Percentiles rank a stretch among this genome's conserved stretches.
phyloP scores from a whole-genome alignment of 2,329 filamentous ascomycete species.

The Aspergillus eucalypticola region DNA sequence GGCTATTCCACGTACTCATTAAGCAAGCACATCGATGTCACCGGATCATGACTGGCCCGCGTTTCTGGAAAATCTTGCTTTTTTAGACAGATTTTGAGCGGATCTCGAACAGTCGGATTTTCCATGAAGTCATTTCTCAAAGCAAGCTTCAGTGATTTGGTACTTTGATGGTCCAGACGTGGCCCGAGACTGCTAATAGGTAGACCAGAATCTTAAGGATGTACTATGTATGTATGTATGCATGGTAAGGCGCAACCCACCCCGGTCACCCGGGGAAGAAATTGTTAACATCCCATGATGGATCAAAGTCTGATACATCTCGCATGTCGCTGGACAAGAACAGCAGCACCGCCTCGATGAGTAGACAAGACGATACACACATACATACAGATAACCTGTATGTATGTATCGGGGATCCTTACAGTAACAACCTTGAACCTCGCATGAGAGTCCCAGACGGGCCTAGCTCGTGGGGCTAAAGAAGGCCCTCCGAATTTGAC shows the following conservation, averaged over 20 bases:
- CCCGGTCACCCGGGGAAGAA: neutral
- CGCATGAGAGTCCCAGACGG: slow-evolving; percentile 6
- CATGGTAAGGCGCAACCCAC: neutral
- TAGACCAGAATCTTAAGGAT: neutral
- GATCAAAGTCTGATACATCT: neutral
- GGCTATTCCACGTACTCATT: neutral
- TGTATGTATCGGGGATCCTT: neutral
- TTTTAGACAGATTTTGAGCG: neutral
- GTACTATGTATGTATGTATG: too few relatives aligned
- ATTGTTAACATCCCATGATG: neutral
- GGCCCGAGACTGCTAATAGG: neutral
- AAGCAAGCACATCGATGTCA: neutral
- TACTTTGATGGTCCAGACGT: neutral
- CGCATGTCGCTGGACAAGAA: neutral
- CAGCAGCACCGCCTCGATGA: neutral
- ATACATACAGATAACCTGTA: too few relatives aligned
- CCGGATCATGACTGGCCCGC: neutral
- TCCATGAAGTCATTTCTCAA: neutral
- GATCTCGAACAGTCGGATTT: neutral
- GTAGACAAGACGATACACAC: too few relatives aligned
- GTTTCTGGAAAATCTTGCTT: neutral
- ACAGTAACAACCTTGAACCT: neutral
- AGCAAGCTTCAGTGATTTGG: neutral
- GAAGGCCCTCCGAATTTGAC: neutral
- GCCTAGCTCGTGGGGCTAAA: slow-evolving; percentile 3